Evolutionary conservation across 1,284 basidiomycete genomes (phyloP).

Genomic region (Ganoderma boninense): DNA sequence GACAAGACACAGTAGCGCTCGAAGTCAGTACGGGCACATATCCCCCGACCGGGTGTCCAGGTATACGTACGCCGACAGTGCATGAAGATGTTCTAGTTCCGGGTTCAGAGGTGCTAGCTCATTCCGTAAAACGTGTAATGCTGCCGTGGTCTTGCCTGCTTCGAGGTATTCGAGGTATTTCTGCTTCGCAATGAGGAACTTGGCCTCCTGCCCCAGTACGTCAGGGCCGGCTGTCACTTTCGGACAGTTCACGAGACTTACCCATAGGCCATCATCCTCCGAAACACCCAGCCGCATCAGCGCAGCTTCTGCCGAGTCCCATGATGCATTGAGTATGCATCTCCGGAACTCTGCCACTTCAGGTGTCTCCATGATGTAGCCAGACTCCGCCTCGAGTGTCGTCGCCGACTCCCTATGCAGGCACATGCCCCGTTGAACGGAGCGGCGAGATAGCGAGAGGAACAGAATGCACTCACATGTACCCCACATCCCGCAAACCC

Average conservation of each 20-base stretch:
- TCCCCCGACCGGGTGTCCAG: not conserved
- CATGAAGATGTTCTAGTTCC: conserved; percentile 82
- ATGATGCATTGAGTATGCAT: conserved; percentile 85
- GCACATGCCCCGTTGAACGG: conserved; percentile 24
- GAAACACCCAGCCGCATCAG: conserved; percentile 74
- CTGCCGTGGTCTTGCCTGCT: conserved; percentile 80
- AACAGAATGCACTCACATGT: conserved; percentile 70
- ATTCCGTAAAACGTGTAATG: conserved; percentile 86
- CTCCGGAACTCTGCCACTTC: conserved; percentile 85
- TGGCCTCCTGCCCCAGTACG: conserved; percentile 67
- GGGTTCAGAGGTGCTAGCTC: conserved; percentile 85
- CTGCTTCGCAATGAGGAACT: conserved; percentile 91
- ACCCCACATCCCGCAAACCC: conserved; percentile 92
- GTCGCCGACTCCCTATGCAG: conserved; percentile 82
- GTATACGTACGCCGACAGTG: conserved; percentile 76
- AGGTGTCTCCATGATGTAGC: conserved; percentile 84
- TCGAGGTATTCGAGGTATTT: conserved; percentile 98
- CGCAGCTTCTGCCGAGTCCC: conserved; percentile 83
- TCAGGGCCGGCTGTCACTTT: conserved; percentile 32
- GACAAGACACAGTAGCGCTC: conserved; percentile 1
- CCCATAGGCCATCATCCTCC: conserved; percentile 73
- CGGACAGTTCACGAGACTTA: conserved; percentile 44
- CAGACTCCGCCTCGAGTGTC: conserved; percentile 92
- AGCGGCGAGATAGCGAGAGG: conserved; percentile 9
- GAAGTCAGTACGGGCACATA: not conserved